Conservation (phyloP, 2,329 filamentous ascomycete species). For the Teratosphaeria gauchensis region DNA sequence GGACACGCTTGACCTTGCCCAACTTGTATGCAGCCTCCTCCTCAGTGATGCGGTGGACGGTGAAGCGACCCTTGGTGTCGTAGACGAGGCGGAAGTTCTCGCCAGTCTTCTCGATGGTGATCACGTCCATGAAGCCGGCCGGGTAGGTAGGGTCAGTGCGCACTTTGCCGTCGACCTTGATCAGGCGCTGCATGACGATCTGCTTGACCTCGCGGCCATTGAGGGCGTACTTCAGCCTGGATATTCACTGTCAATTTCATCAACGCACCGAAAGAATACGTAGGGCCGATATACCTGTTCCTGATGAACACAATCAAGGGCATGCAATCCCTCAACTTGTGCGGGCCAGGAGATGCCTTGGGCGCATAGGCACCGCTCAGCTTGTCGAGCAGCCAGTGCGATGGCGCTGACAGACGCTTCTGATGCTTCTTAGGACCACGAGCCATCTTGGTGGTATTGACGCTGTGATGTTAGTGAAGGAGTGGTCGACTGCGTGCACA, state of each 20-base stretch:
- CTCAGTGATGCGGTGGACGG: slow-evolving; percentile 96
- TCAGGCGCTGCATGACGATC: slow-evolving; percentile 98
- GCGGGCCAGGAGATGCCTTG: slow-evolving; percentile 72
- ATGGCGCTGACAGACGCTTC: slow-evolving; percentile 98
- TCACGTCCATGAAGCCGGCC: slow-evolving; percentile 98
- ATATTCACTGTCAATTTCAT: neutral
- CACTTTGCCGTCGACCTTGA: slow-evolving; percentile 99
- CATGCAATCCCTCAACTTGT: slow-evolving; percentile 99
- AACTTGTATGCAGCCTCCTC: slow-evolving; percentile 99
- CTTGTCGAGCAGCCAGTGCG: slow-evolving; percentile 99
- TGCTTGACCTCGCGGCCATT: slow-evolving; percentile 96
- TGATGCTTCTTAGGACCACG: slow-evolving; percentile 66
- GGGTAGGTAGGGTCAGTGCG: slow-evolving; percentile 98
- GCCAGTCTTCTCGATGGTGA: slow-evolving; percentile 98
- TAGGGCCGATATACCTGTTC: slow-evolving; percentile 42
- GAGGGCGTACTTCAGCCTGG: slow-evolving; percentile 98
- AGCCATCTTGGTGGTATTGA: slow-evolving; percentile 48
- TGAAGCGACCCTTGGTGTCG: slow-evolving; percentile 99
- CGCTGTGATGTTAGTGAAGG: neutral
- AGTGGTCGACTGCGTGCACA: neutral
- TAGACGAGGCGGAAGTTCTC: slow-evolving; percentile 99
- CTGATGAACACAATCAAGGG: slow-evolving; percentile 98
- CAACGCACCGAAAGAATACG: neutral
- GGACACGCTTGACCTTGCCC: slow-evolving; percentile 99
- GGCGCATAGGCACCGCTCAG: slow-evolving; percentile 71